Evolutionary conservation across 192 early-diverging fungal genomes (phyloP).

Genomic region (Coemansia umbellata): DNA sequence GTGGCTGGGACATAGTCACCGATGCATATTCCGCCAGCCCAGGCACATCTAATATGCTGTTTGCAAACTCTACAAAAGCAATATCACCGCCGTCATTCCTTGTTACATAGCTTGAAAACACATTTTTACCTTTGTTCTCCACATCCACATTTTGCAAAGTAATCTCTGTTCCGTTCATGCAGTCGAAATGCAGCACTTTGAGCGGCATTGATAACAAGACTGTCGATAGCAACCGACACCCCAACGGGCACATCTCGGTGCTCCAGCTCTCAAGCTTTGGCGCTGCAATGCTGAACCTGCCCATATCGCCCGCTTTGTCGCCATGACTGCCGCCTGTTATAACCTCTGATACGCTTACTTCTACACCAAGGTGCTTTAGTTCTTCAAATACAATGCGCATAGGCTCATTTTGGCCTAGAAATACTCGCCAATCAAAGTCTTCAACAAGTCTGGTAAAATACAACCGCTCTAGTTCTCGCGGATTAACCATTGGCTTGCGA

Average conservation of each 20-base stretch:
- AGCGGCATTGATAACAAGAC: neutral
- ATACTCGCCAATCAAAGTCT: constrained; percentile 1
- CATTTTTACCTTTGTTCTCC: neutral
- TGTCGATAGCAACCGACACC: neutral
- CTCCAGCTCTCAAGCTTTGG: neutral
- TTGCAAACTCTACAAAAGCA: neutral
- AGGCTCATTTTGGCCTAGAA: neutral
- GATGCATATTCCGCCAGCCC: neutral
- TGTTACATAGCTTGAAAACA: neutral
- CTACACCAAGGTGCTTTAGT: neutral
- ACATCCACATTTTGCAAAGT: neutral
- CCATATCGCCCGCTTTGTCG: neutral
- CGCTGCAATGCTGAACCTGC: neutral
- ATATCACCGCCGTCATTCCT: neutral
- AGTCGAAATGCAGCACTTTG: neutral
- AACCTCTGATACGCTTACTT: neutral
- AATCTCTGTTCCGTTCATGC: neutral
- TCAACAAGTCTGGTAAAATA: neutral
- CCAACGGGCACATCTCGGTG: neutral
- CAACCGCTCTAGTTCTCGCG: neutral
- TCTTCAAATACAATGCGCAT: neutral
- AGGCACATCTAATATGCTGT: neutral
- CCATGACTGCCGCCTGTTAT: neutral
- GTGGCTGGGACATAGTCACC: neutral
- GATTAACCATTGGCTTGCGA: neutral